Conservation (phyloP, 2,329 filamentous ascomycete genomes). For the Ilyonectria sp. region DNA sequence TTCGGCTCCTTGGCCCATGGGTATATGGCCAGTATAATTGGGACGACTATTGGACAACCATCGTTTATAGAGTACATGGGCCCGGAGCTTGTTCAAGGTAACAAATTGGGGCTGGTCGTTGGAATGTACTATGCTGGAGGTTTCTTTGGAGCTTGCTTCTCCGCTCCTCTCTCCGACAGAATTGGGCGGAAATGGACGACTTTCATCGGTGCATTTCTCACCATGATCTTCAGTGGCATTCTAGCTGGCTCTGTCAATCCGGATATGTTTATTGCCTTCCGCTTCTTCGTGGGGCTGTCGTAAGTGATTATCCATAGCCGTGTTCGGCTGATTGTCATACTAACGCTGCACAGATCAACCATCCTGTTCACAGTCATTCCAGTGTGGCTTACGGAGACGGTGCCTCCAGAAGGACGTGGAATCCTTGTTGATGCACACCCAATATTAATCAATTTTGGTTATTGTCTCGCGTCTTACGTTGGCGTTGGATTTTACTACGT, state of each 20-base stretch:
- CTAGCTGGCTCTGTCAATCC: not conserved
- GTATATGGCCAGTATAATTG: constrained; percentile 6
- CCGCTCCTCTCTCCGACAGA: not conserved
- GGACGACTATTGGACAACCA: not conserved
- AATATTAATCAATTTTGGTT: constrained; percentile 20
- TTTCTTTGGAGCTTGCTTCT: not conserved
- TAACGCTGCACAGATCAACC: not conserved
- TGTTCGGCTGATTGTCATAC: not conserved
- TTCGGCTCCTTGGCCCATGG: not conserved
- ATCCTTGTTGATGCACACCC: constrained; percentile 17
- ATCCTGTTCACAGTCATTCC: constrained; percentile 17
- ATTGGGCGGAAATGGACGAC: constrained; percentile 2
- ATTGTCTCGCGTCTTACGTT: constrained; percentile 14
- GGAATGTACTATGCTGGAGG: constrained; percentile 15
- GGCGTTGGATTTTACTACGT: constrained; percentile 22
- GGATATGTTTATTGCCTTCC: constrained; percentile 22
- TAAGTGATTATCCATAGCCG: not conserved
- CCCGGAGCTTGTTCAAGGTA: not conserved
- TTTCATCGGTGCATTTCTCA: not conserved
- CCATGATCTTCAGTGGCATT: not conserved
- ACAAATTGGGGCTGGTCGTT: not conserved
- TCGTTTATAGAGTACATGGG: constrained; percentile 8
- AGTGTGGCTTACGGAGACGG: constrained; percentile 17
- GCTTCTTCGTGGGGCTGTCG: constrained; percentile 17
- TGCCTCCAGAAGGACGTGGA: constrained; percentile 8